Conservation (phyloP, 2,329 filamentous ascomycete species). For the Verticillium klebahnii region DNA sequence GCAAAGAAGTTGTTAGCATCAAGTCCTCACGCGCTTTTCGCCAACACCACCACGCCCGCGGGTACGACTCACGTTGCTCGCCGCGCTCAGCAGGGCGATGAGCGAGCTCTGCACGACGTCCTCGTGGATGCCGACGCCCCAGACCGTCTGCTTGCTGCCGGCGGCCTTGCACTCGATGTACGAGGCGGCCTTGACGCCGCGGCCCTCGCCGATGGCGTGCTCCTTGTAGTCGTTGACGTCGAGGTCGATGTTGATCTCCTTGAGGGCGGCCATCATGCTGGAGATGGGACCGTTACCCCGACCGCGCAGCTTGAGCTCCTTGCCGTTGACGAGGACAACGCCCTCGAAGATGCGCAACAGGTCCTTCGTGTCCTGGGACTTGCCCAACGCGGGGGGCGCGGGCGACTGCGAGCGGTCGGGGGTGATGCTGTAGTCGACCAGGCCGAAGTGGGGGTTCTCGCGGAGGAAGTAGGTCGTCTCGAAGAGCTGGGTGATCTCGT, state of each 20-base stretch:
- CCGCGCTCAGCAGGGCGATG: constrained; percentile 79
- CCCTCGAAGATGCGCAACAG: constrained; percentile 80
- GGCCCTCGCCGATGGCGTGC: constrained; percentile 79
- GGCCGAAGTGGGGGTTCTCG: constrained; percentile 75
- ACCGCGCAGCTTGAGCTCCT: constrained; percentile 73
- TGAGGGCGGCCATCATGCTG: constrained; percentile 76
- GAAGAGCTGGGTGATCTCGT: constrained; percentile 85
- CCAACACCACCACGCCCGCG: background rate
- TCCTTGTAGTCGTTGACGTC: constrained; percentile 96
- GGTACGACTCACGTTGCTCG: constrained; percentile 67
- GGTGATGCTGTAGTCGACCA: constrained; percentile 88
- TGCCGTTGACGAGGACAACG: constrained; percentile 75
- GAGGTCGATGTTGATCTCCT: constrained; percentile 73
- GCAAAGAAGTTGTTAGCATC: constrained; percentile 11
- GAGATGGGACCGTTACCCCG: constrained; percentile 89
- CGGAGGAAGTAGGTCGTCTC: constrained; percentile 82
- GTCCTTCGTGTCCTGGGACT: constrained; percentile 72
- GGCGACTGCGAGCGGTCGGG: constrained; percentile 77
- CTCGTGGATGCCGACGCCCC: constrained; percentile 88
- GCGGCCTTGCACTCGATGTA: constrained; percentile 84
- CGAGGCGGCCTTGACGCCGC: constrained; percentile 85
- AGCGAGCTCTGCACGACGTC: constrained; percentile 89
- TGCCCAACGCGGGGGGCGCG: constrained; percentile 60
- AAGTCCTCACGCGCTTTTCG: constrained; percentile 1
- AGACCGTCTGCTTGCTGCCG: constrained; percentile 67